Base-by-base conservation (phyloP, 768 basidiomycete genomes). In the Dioszegia aurantiaca region DNA sequence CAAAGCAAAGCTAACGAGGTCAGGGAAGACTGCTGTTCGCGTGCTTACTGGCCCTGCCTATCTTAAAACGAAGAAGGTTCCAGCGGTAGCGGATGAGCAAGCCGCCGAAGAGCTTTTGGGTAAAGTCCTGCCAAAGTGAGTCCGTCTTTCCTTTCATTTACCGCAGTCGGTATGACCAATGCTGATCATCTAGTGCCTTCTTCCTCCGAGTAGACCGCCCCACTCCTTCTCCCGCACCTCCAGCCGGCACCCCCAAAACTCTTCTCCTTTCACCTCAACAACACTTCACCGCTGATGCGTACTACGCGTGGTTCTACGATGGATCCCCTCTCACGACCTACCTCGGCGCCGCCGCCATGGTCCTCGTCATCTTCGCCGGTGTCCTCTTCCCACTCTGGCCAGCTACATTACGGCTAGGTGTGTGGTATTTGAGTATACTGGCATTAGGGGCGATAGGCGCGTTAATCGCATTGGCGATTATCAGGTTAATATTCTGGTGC, bases 331-430 rank as follows among this genome's bases (percentile, higher is more conserved):
- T 90, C 84, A 89, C 87, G 66, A 93, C 89, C 6, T 90, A 94
- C 72, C 84, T 90, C 10, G 90, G 91, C 40, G 94, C 89, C 17
- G 80, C 88, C 12, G 85, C 85, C 27, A 92, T 99, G 89, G 92
- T 98, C 58, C 84, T 82, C 40, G 81, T 97, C 73, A 90, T 98
- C 81, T 86, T 99, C 41, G 92, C 88, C 4, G 93, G 89, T 1
- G 93, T 97, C 72, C 95, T 99, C 92, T 99, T 95, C 84, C 95
- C 95, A 3, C 82, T 99, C 16, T 99, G 95, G 95, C 95, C 95
- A 1, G 84, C 87, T 47, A 85, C 85, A 68, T 84, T 99, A 83
- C 84, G 94, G 14, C 80, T 93, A 28, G 93, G 94, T 33, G 94
- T 93, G 56, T 97, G 89, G 87, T 99, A 99, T 77, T 80, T 99